A percentile compares a stretch with the other conserved stretches of the same genome.
phyloP scores from a whole-genome alignment of 176 grass and related monocot genomes.

The Oryza punctata region DNA sequence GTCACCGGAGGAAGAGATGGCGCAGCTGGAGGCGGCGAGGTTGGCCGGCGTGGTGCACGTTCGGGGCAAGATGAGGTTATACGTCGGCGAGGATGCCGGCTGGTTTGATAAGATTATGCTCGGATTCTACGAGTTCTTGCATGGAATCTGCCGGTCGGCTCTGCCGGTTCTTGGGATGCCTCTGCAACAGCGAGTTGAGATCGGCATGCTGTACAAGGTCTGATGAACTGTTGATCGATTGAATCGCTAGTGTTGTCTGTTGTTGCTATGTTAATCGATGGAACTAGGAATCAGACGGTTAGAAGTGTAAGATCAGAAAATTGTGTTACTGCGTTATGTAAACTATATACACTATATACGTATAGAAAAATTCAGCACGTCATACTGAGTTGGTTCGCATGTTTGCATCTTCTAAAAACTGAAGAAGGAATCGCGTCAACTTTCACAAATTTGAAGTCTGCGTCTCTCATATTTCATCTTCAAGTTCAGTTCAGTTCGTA shows the following conservation, averaged over 20 bases:
- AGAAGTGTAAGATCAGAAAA: neutral
- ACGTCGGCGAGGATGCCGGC: conserved; percentile 52
- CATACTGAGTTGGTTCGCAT: neutral
- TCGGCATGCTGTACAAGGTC: conserved; percentile 74
- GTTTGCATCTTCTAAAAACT: no score
- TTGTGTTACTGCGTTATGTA: neutral
- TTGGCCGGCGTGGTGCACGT: conserved; percentile 58
- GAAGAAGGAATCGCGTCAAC: no score
- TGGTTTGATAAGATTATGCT: conserved; percentile 70
- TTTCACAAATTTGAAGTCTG: no score
- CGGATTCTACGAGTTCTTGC: conserved; percentile 73
- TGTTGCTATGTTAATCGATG: no score
- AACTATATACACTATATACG: neutral
- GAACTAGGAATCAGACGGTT: neutral
- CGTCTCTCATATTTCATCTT: no score
- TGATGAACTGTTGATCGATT: conserved; percentile 17
- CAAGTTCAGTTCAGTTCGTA: no score
- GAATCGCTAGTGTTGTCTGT: neutral
- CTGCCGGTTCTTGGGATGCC: conserved; percentile 62
- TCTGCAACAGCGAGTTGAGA: conserved; percentile 72
- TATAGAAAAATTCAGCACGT: neutral
- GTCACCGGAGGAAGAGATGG: conserved; percentile 36
- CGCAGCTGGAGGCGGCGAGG: conserved; percentile 50
- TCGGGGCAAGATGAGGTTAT: conserved; percentile 72
- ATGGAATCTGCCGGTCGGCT: conserved; percentile 65